Evolutionary conservation across 148 eudicot species (phyloP).

Genomic region (Cornus florida): DNA sequence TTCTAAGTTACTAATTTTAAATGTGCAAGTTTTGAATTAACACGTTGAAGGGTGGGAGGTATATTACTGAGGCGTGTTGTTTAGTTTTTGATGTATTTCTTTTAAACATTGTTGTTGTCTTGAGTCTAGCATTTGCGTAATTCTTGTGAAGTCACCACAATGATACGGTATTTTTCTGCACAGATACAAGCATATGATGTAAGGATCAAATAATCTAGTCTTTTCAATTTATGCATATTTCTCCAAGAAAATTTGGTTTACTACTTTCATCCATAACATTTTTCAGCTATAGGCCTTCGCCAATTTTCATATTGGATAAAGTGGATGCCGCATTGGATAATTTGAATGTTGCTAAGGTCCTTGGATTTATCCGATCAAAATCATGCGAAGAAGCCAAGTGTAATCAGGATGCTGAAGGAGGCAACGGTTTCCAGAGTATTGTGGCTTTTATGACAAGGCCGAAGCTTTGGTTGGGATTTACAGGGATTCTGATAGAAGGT

Average conservation of each 20-base stretch:
- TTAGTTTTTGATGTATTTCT: too few relatives aligned
- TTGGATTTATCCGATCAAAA: constrained; percentile 93
- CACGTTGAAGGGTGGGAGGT: too few relatives aligned
- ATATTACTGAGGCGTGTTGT: too few relatives aligned
- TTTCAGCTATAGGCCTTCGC: constrained; percentile 84
- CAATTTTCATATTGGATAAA: constrained; percentile 95
- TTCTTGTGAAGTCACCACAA: too few relatives aligned
- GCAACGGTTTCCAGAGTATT: constrained; percentile 90
- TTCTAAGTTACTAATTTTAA: too few relatives aligned
- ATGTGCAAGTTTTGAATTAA: too few relatives aligned
- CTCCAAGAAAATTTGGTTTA: constrained; percentile 10
- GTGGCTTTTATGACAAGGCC: constrained; percentile 96
- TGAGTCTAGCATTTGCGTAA: too few relatives aligned
- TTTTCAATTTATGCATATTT: too few relatives aligned
- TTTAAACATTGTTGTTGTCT: too few relatives aligned
- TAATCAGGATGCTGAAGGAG: constrained; percentile 52
- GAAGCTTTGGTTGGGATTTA: constrained; percentile 98
- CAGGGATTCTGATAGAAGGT: constrained; percentile 88
- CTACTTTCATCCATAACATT: not conserved
- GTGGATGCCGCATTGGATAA: constrained; percentile 98
- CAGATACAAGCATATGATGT: not conserved
- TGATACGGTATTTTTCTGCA: not conserved
- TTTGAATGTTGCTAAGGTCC: constrained; percentile 92
- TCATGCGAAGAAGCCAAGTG: constrained; percentile 65
- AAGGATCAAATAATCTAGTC: not conserved